Percentiles rank a stretch among this genome's conserved stretches.
phyloP scores from a whole-genome alignment of 768 basidiomycete species.

The Sporobolomyces roseus region DNA sequence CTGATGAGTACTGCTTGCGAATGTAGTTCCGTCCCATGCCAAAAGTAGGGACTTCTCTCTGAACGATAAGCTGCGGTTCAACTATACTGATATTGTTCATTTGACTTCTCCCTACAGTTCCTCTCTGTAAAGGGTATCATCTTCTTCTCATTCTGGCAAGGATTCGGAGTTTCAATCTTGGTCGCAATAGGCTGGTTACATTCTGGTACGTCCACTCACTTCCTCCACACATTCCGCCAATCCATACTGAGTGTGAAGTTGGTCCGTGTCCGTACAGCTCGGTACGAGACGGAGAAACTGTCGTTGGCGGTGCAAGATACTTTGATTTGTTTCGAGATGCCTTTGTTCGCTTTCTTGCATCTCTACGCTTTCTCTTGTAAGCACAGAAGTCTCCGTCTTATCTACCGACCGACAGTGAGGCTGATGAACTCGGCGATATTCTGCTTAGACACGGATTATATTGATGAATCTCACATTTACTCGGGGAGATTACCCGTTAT shows the following conservation, averaged over 20 bases:
- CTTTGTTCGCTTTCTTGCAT: slow-evolving; percentile 90
- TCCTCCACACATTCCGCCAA: no score
- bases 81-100: not conserved
- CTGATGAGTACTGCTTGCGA: no score
- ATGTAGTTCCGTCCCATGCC: slow-evolving; percentile 65
- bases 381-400: not conserved
- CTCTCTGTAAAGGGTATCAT: slow-evolving; percentile 97
- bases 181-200: slow-evolving; percentile 74
- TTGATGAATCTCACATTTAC: slow-evolving; percentile 61
- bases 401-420: not conserved
- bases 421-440: not conserved
- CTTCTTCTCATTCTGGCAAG: slow-evolving; percentile 99
- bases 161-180: slow-evolving; percentile 76
- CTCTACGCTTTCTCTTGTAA: slow-evolving; percentile 77
- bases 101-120: slow-evolving; percentile 53
- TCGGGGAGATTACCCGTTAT: slow-evolving; percentile 85
- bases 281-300: slow-evolving; percentile 57
- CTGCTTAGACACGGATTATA: slow-evolving; percentile 66
- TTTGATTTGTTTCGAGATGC: slow-evolving; percentile 95
- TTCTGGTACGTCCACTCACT: slow-evolving; percentile 49
- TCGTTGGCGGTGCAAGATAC: slow-evolving; percentile 74
- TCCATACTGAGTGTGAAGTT: no score
- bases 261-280: slow-evolving; percentile 3
- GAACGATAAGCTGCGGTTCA: no score
- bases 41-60: no score